phyloP scores from a whole-genome alignment of 2,329 filamentous ascomycete genomes.

The Microthyrium microscopicum region DNA sequence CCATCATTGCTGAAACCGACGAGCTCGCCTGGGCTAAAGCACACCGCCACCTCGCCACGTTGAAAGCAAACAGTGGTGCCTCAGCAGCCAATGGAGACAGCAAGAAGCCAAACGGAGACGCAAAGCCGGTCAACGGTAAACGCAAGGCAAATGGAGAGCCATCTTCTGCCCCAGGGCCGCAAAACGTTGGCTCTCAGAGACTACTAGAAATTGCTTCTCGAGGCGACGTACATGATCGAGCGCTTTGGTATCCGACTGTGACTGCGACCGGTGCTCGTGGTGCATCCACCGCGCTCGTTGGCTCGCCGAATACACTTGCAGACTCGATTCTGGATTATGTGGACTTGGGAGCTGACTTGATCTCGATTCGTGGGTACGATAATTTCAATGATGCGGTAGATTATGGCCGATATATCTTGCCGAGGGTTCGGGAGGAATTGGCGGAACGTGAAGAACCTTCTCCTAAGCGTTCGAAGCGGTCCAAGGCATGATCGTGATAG shows the following conservation, averaged over 20 bases:
- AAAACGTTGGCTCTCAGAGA: conserved; percentile 43
- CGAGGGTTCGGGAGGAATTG: conserved; percentile 27
- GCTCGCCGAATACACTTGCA: conserved; percentile 34
- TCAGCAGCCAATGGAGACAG: conserved; percentile 11
- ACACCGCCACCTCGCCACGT: conserved; percentile 35
- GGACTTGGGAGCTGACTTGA: conserved; percentile 37
- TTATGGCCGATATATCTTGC: conserved; percentile 40
- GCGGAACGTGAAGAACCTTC: conserved; percentile 11
- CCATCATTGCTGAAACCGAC: conserved; percentile 44
- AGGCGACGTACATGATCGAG: conserved; percentile 43
- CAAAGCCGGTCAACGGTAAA: too few relatives aligned
- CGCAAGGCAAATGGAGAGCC: too few relatives aligned
- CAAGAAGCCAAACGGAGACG: too few relatives aligned
- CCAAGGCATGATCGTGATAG: too few relatives aligned
- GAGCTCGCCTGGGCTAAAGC: conserved; percentile 47
- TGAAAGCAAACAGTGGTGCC: conserved; percentile 26
- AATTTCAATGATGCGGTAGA: conserved; percentile 44
- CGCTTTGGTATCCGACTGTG: conserved; percentile 47
- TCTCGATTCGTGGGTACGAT: conserved; percentile 45
- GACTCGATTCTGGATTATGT: conserved; percentile 42
- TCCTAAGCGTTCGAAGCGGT: too few relatives aligned
- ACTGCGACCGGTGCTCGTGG: conserved; percentile 43
- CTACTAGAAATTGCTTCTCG: conserved; percentile 39
- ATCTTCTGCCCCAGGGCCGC: conserved; percentile 24
- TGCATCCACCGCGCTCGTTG: conserved; percentile 42